A percentile compares a stretch with the other conserved stretches of the same genome.
phyloP scores from a whole-genome alignment of 2,329 filamentous ascomycete species.

The Penicillium sp. region DNA sequence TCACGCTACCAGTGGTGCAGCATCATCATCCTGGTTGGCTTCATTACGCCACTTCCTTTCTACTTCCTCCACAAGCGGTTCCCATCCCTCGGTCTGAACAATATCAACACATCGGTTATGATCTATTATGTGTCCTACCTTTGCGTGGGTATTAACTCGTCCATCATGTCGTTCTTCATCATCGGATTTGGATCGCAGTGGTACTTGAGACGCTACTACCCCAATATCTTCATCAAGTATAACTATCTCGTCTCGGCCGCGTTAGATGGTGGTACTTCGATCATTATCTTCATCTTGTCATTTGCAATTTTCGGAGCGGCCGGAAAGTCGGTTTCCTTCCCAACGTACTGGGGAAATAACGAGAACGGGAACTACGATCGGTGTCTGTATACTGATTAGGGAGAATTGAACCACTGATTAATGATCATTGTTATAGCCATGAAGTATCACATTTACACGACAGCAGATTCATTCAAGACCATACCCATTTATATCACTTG shows the following conservation, averaged over 20 bases:
- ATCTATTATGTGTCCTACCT: constrained; percentile 46
- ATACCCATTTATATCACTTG: no score
- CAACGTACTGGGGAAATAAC: constrained; percentile 33
- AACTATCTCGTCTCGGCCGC: constrained; percentile 40
- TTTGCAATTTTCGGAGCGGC: constrained; percentile 37
- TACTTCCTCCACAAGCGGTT: constrained; percentile 32
- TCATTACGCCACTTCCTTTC: constrained; percentile 46
- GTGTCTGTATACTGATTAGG: neutral
- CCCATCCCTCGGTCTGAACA: neutral
- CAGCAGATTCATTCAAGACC: neutral
- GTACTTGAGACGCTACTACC: constrained; percentile 18
- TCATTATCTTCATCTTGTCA: constrained; percentile 38
- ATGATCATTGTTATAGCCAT: neutral
- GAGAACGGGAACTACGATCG: neutral
- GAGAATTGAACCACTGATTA: neutral
- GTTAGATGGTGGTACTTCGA: constrained; percentile 37
- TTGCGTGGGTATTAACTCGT: constrained; percentile 45
- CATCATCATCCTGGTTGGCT: constrained; percentile 42
- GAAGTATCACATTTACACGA: neutral
- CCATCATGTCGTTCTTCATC: constrained; percentile 28
- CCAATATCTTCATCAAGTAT: constrained; percentile 34
- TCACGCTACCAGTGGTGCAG: constrained; percentile 36
- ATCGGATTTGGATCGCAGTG: constrained; percentile 23
- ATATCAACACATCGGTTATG: constrained; percentile 47
- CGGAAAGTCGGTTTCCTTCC: constrained; percentile 27